Evolutionary conservation across 305 asterid genomes (phyloP).

Genomic region (Withania somnifera): DNA sequence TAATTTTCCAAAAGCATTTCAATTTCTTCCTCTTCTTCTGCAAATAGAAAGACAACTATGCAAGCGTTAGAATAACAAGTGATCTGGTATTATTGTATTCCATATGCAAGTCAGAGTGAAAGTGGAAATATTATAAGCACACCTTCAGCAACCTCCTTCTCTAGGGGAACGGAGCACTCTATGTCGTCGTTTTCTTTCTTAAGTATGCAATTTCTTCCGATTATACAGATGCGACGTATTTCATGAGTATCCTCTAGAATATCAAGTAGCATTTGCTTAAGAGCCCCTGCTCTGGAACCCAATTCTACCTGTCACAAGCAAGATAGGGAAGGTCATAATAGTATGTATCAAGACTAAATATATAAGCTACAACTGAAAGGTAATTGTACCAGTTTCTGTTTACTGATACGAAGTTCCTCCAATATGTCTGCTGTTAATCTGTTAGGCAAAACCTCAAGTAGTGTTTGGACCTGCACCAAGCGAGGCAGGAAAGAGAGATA

Average conservation of each 20-base stretch:
- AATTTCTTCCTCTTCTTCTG: conserved; percentile 99
- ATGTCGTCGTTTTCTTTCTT: conserved; percentile 42
- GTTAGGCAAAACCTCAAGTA: conserved; percentile 93
- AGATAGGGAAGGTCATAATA: neutral
- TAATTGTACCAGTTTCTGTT: conserved; percentile 64
- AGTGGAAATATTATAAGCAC: conserved; percentile 10
- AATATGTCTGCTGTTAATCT: conserved; percentile 80
- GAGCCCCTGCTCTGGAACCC: conserved; percentile 89
- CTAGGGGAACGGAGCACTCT: conserved; percentile 68
- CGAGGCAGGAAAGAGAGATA: neutral
- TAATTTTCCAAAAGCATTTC: conserved; percentile 97
- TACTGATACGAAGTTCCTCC: conserved; percentile 94
- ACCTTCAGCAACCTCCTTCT: conserved; percentile 92
- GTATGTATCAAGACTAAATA: neutral
- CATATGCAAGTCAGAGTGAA: neutral
- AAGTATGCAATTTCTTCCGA: conserved; percentile 87
- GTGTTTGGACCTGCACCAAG: conserved; percentile 66
- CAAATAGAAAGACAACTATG: conserved; percentile 14
- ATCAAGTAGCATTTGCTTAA: conserved; percentile 97
- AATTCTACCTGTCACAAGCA: conserved; percentile 63
- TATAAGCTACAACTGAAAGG: neutral
- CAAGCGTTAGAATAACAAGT: conserved; percentile 6
- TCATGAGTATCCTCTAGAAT: conserved; percentile 97
- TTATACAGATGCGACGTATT: conserved; percentile 86
- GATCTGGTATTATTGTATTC: neutral